Base-by-base conservation (phyloP, 1,284 basidiomycete species). In the Wallemia mellicola region DNA sequence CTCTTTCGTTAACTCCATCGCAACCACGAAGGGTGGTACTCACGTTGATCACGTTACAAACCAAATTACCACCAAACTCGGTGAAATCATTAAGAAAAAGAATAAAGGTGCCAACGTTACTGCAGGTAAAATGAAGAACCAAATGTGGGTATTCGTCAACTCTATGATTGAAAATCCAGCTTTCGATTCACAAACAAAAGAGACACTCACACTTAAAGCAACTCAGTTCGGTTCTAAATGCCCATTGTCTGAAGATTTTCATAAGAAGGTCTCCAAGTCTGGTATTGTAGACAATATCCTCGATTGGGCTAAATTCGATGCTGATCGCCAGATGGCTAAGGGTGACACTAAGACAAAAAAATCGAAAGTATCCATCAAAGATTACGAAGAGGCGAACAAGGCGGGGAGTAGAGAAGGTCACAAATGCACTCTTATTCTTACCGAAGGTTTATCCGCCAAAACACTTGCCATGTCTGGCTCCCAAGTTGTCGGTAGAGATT, bases 171-270 rank as follows among this genome's bases (percentile, higher is more conserved):
- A 95, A 73, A 99, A 99, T 68, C 92, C 94, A 9, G 87, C 91
- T 0, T 99, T 99, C 71, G 92, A 99, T 75, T 91, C 88, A 73
- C 94, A 99, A 72, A 98, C 94, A 57, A 99, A 99, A 74, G 94
- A 99, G 71, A 86, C 82, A 7, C 73, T 98, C 64, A 98, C 91
- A 1, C 74, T 98, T 57, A 82, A 83, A 25, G 74, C 81, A 38
- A 83, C 80, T 58, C 92, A 94, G 68, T 99, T 98, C 68, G 78
- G 77, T 1, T 87, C 86, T 58, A 85, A 83, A 62, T 89, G 83
- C 69, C 86, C 86, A 1, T 70, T 94, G 26, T 80, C 83, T 1
- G 92, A 98, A 61, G 89, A 94, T 0, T 95, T 98, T 67, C 77
- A 92, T 73, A 95, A 94, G 74, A 95, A 91, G 74, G 91, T 96